Percentiles rank a stretch among this genome's conserved stretches.
Conservation (phyloP, 805 yeast species). For the Ogataea ramenticola region DNA sequence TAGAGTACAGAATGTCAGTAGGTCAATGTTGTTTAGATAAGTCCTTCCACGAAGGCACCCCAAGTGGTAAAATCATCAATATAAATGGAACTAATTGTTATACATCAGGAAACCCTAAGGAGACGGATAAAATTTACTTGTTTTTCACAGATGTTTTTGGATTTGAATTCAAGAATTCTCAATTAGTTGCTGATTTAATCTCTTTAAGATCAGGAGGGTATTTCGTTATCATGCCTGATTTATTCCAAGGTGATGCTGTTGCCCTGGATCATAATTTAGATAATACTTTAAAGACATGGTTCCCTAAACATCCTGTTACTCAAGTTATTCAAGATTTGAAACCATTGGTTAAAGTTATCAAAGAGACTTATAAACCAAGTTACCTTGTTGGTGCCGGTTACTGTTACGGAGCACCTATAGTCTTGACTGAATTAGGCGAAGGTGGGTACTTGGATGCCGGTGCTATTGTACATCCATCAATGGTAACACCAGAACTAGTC, state of each 20-base stretch:
- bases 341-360: constrained; percentile 38
- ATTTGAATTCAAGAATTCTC: constrained; percentile 44
- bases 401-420: constrained; percentile 79
- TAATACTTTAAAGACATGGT: constrained; percentile 37
- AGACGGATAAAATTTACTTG: constrained; percentile 44
- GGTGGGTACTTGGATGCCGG: constrained; percentile 40
- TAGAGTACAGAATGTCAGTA: no score
- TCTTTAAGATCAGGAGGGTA: constrained; percentile 55
- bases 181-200: constrained; percentile 59
- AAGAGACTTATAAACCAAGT: constrained; percentile 35
- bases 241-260: constrained; percentile 49
- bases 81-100: constrained; percentile 40
- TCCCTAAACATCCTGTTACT: constrained; percentile 26
- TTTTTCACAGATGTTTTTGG: constrained; percentile 71
- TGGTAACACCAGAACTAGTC: constrained; percentile 59
- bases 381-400: constrained; percentile 62
- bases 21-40: constrained; percentile 1
- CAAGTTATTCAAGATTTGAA: constrained; percentile 41
- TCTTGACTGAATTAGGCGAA: constrained; percentile 40
- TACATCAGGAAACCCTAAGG: constrained; percentile 33
- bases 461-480: constrained; percentile 83
- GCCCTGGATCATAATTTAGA: constrained; percentile 19
- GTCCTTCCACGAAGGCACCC: constrained; percentile 34
- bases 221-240: constrained; percentile 71
- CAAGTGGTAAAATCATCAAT: constrained; percentile 35